Base-by-base conservation (phyloP, 306 rosid species). In the Dalbergia cultrata region DNA sequence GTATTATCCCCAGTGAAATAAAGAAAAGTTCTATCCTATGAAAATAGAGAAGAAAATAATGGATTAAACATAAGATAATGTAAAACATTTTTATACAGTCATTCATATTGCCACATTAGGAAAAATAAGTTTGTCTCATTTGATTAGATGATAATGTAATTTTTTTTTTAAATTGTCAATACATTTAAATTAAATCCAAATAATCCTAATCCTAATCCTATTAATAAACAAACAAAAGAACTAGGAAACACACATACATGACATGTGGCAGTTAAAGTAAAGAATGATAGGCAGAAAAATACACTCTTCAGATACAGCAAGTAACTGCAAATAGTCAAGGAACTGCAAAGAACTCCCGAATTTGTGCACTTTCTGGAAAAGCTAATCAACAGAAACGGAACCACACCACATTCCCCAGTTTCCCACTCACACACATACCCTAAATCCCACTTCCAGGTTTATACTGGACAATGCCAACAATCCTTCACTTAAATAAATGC, bases 351-450 rank as follows among this genome's bases (percentile, higher is more conserved):
- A 47, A n/a, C 5, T 43, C 8, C 9, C 17, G 5, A 79, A 74
- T 41, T 41, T 67, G 1, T 57, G 59, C 12, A 56, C 52, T 65
- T 16, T 10, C 12, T 2, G 44, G 69, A 26, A 17, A 18, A 33
- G 39, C 66, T 72, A 64, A 71, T 8, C n/a, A 59, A n/a, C 8
- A 10, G 72, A 47, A 13, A 50, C 12, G 60, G 13, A 72, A 72
- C 6, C 21, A 21, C 7, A 53, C 26, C 49, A 14, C 31, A 63
- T 37, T 17, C 57, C 14, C 68, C 60, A 41, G 0, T 35, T 34
- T 14, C 44, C 31, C 53, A 37, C 35, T 52, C 10, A 21, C 57
- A 72, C 11, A 37, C 71, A 78, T 16, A 54, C 13, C 22, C 39
- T 10, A 22, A 5, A 17, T 50, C 52, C 52, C 43, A 9, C 35